Base-by-base conservation (phyloP, 345 rosid genomes). In the Barbarea vulgaris region DNA sequence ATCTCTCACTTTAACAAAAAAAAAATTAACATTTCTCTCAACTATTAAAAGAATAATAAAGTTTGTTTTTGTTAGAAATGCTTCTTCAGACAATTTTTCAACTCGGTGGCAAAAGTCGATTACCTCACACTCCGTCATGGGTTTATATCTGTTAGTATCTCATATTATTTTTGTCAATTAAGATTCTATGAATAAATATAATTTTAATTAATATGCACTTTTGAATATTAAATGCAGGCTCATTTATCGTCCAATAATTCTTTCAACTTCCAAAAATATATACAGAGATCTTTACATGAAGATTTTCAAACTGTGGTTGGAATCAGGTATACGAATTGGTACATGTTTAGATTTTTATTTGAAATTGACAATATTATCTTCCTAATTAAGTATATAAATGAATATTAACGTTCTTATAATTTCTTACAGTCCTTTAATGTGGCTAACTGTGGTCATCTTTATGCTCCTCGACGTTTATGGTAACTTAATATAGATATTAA, bases 231-330 rank as follows among this genome's bases (percentile, higher is more conserved):
- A 19, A 18, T 7, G 51, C 80, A 89, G 96, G 81, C 90, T 69
- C 96, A 87, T 76, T 30, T 86, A 57, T 72, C 90, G 2, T 64
- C 79, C 13, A 82, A 60, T 33, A 81, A 72, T 51, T 25, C 84
- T 37, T 91, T 91, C 74, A 69, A 91, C 74, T 91, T 91, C 77
- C 97, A 85, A 67, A 83, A 81, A 14, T 89, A 91, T 83, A 89
- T 91, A 24, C 83, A 85, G 17, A 83, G 90, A 83, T 91, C 97
- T 22, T 81, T 89, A 52, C 88, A 91, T 27, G 93, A 87, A 57
- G 95, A 91, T 75, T 91, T 91, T 78, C 85, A 86, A 82, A 83
- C 73, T n/a, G 87, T 91, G 11, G 95, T 91, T 37, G 97, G 95
- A 13, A 87, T 91, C 80, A 86, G 86, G 88, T 87, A 27, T 17